phyloP scores from a whole-genome alignment of 768 basidiomycete genomes.

The Auriscalpium vulgare region DNA sequence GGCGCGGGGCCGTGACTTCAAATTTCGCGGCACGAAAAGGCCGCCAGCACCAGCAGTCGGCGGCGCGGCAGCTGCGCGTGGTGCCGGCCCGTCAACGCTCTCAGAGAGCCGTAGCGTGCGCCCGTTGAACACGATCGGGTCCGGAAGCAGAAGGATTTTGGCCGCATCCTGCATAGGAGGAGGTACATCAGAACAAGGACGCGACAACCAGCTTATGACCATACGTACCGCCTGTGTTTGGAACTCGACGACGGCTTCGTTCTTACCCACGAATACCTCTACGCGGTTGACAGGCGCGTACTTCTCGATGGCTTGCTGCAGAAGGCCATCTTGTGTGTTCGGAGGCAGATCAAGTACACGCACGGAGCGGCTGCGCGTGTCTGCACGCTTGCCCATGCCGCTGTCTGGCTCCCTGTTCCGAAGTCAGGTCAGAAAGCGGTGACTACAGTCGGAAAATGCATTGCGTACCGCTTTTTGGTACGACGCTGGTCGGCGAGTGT shows the following conservation, averaged over 20 bases:
- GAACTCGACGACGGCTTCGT: constrained; percentile 59
- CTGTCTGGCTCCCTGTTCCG: constrained; percentile 33
- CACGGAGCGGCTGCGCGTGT: constrained; percentile 61
- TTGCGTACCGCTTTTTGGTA: constrained; percentile 15
- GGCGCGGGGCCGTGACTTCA: constrained; percentile 59
- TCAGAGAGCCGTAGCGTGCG: constrained; percentile 52
- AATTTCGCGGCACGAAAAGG: constrained; percentile 61
- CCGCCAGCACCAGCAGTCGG: constrained; percentile 33
- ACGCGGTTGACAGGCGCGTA: constrained; percentile 60
- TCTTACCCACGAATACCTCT: constrained; percentile 57
- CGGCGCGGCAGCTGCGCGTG: constrained; percentile 21
- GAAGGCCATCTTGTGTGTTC: constrained; percentile 78
- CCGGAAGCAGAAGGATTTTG: constrained; percentile 60
- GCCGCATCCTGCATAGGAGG: constrained; percentile 63
- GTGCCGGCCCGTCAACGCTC: constrained; percentile 31
- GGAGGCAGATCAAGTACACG: constrained; percentile 68
- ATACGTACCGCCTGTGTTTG: constrained; percentile 54
- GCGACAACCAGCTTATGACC: neutral
- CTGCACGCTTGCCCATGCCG: constrained; percentile 48
- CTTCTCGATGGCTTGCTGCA: constrained; percentile 88
- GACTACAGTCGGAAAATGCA: no score
- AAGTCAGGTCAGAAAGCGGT: no score
- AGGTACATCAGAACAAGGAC: neutral
- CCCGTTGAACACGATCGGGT: constrained; percentile 66
- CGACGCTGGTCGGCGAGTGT: constrained; percentile 57